A percentile compares a stretch with the other conserved stretches of the same genome.
These are phyloP conservation scores for Phytopythium helicoides DNA, from an alignment of 352 stramenopile genomes.

Conservation along the genomic window DNA sequence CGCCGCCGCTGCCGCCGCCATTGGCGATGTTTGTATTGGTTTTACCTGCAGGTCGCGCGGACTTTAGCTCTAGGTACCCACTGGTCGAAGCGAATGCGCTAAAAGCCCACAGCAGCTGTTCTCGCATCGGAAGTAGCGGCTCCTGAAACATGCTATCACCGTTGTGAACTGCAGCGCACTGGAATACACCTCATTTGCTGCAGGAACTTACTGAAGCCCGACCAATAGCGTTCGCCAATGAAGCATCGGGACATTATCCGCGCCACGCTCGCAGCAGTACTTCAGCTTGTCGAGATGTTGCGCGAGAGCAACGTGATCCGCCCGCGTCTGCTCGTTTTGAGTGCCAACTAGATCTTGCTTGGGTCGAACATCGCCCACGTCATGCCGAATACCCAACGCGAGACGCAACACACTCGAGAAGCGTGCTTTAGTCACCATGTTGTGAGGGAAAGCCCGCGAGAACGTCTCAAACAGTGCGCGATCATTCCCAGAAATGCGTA, in stretches of 20 bases:
- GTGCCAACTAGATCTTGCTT: not conserved
- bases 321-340: conserved; percentile 8
- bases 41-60: conserved; percentile 1
- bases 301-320: conserved; percentile 31
- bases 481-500: conserved; percentile 56
- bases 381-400: conserved; percentile 36
- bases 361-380: not conserved
- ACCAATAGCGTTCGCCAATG: conserved; percentile 70
- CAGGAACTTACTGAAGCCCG: conserved; percentile 36
- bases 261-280: conserved; percentile 55
- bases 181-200: not conserved
- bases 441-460: conserved; percentile 63
- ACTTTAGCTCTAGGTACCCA: conserved; percentile 43
- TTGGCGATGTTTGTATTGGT: not conserved
- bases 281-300: conserved; percentile 61
- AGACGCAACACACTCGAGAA: conserved; percentile 64
- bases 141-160: conserved; percentile 41
- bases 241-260: conserved; percentile 46
- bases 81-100: conserved; percentile 43
- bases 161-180: not conserved
- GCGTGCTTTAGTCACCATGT: conserved; percentile 63
- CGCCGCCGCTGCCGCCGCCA: conserved; percentile 10
- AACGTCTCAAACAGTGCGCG: conserved; percentile 69
- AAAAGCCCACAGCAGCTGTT: conserved; percentile 62
- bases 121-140: conserved; percentile 45